Conservation (phyloP, 108 stramenopile species). For the Skeletonema grethae region DNA sequence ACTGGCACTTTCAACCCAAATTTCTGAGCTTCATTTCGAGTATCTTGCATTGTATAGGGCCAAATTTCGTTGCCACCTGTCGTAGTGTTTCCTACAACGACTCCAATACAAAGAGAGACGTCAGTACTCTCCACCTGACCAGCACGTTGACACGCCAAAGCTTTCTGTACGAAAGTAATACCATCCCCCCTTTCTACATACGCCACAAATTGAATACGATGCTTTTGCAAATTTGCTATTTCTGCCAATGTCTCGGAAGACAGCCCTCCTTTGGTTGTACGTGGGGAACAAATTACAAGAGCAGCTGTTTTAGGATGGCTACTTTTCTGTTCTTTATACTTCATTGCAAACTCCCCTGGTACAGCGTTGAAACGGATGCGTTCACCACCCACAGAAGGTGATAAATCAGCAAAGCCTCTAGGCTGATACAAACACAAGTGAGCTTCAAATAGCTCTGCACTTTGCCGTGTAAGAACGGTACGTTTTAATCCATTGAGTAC, state of each 20-base stretch:
- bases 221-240: slow-evolving; percentile 16
- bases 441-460: slow-evolving; percentile 43
- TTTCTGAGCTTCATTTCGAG: slow-evolving; percentile 51
- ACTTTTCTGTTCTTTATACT: neutral
- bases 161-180: slow-evolving; percentile 79
- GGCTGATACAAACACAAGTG: slow-evolving; percentile 5
- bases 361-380: slow-evolving; percentile 21
- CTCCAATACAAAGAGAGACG: slow-evolving; percentile 43
- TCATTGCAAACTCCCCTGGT: slow-evolving; percentile 33
- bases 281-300: slow-evolving; percentile 38
- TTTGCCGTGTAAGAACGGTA: slow-evolving; percentile 17
- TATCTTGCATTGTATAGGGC: slow-evolving; percentile 90
- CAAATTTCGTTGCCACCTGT: slow-evolving; percentile 58
- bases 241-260: slow-evolving; percentile 28
- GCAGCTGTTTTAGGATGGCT: slow-evolving; percentile 3
- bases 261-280: slow-evolving; percentile 38
- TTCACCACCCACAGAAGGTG: slow-evolving; percentile 1
- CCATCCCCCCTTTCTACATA: slow-evolving; percentile 82
- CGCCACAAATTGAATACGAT: slow-evolving; percentile 41
- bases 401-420: slow-evolving; percentile 13
- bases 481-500: slow-evolving; percentile 17
- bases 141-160: slow-evolving; percentile 64
- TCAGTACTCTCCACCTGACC: slow-evolving; percentile 28
- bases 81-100: slow-evolving; percentile 66
- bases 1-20: slow-evolving; percentile 66